Conservation (phyloP, 768 basidiomycete species). For the Dendrothele bispora region DNA sequence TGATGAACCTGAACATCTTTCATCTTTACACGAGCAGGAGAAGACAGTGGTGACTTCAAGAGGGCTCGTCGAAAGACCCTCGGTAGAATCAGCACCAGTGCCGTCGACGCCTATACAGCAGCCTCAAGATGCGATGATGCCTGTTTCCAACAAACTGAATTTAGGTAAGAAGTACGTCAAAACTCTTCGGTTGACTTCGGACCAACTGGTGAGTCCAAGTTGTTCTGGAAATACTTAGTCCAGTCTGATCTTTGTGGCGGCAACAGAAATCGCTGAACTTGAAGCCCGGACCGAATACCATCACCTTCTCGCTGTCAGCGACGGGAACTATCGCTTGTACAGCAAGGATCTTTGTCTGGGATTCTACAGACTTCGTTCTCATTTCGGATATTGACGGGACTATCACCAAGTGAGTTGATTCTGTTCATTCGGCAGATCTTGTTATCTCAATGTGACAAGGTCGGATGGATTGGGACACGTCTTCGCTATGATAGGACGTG, state of each 20-base stretch:
- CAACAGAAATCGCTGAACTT: slow-evolving; percentile 80
- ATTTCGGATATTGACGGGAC: slow-evolving; percentile 99
- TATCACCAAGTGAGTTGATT: slow-evolving; percentile 81
- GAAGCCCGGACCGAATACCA: slow-evolving; percentile 84
- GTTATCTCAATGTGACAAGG: slow-evolving; percentile 35
- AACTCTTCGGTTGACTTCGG: slow-evolving; percentile 88
- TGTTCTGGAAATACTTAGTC: background rate
- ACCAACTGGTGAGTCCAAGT: slow-evolving; percentile 72
- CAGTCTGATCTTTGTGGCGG: background rate
- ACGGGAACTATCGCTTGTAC: slow-evolving; percentile 83
- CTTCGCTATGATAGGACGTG: slow-evolving; percentile 95
- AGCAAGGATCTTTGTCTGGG: slow-evolving; percentile 95
- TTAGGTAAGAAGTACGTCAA: slow-evolving; percentile 75
- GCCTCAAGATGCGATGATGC: slow-evolving; percentile 22
- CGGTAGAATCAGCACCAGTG: slow-evolving; percentile 42
- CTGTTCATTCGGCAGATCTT: background rate
- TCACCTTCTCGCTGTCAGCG: slow-evolving; percentile 90
- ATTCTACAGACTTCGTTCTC: slow-evolving; percentile 85
- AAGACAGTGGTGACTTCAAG: too few relatives aligned
- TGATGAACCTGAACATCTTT: background rate
- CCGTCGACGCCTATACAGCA: slow-evolving; percentile 46
- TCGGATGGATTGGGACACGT: slow-evolving; percentile 97
- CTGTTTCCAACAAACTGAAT: slow-evolving; percentile 11
- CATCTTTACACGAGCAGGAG: background rate
- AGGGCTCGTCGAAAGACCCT: too few relatives aligned